Conservation (phyloP, 2,329 filamentous ascomycete genomes). For the Ascochyta koolunga region DNA sequence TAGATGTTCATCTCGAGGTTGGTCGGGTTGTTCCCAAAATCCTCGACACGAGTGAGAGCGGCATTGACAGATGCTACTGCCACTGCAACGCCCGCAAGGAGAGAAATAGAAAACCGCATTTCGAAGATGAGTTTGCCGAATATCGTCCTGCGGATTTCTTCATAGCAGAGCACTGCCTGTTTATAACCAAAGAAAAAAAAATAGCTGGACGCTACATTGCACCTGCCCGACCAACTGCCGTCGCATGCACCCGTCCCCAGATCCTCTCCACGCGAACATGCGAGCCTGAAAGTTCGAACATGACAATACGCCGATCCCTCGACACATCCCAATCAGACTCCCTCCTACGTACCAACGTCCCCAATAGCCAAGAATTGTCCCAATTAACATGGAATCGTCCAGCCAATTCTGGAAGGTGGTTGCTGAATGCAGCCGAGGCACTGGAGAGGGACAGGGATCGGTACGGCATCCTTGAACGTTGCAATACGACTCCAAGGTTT, state of each 20-base stretch:
- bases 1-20: conserved; percentile 61
- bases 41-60: conserved; percentile 44
- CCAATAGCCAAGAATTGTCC: neutral
- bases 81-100: conserved; percentile 7
- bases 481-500: neutral
- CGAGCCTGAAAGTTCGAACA: neutral
- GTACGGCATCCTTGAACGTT: neutral
- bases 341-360: neutral
- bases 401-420: neutral
- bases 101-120: conserved; percentile 14
- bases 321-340: neutral
- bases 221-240: conserved; percentile 1
- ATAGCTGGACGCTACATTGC: neutral
- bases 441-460: conserved; percentile 2
- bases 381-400: neutral
- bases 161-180: neutral
- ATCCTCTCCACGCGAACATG: neutral
- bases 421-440: neutral
- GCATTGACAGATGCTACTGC: conserved; percentile 18
- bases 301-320: neutral
- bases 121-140: neutral
- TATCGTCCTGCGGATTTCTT: neutral
- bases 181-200: neutral
- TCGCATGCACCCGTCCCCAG: neutral
- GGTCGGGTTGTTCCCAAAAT: conserved; percentile 52